Base-by-base conservation (phyloP, 2,329 filamentous ascomycete genomes). In the Alternaria dauci region DNA sequence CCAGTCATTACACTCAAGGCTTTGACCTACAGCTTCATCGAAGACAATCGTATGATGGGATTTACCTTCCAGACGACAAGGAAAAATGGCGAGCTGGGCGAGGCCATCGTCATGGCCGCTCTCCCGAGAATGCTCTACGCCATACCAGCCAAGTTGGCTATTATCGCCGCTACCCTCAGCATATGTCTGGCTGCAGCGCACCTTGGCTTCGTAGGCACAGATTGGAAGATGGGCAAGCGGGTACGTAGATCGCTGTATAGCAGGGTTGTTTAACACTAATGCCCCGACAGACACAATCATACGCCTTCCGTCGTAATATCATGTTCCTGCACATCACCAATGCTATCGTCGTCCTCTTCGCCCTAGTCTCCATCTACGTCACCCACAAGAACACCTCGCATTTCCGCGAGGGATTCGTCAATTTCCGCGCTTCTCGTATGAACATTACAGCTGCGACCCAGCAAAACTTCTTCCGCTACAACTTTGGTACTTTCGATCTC, bases 401-500 rank as follows among this genome's bases (percentile, higher is more conserved):
- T 48, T 77, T 77, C 59, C 54, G 61, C 39, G 57, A 66, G 5
- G 57, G 66, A 47, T 73, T 76, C 54, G 66, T 75, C 43, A 70
- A 65, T n/a, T 58, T 63, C 52, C 67, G 68, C 28, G 66, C 69
- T 9, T 63, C 70, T 3, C 62, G 60, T 12, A 61, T 63, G 20
- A 61, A 68, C 16, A 62, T 66, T 34, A 51, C 70, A 36, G 14
- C 51, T 5, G 39, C 55, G 20, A 34, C 28, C 41, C 58, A 62
- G 7, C 55, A 57, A 2, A 23, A 54, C 14, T 65, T 65, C 56
- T 69, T 65, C 53, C 70, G 72, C 26, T 78, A 78, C 62, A 70
- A 74, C 60, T 61, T 67, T 32, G 76, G 76, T 44, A 73, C 62
- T 25, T 78, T 78, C 51, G 76, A 78, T 32, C 69, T 78, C 12